Evolutionary conservation across 441 rosid genomes (phyloP).

Genomic region (Aleurites moluccanus): DNA sequence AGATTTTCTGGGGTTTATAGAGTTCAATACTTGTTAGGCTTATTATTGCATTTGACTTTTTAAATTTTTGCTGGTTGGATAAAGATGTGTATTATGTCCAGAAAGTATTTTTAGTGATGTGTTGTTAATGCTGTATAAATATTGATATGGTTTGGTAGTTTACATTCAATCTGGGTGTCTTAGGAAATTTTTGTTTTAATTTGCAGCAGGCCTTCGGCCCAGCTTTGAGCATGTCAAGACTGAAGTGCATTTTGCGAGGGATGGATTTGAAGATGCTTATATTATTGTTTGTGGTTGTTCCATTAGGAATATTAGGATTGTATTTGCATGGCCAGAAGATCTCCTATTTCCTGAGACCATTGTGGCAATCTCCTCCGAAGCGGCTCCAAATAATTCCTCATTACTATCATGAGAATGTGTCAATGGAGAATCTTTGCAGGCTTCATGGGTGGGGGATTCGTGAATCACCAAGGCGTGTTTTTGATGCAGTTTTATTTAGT

Average conservation of each 20-base stretch:
- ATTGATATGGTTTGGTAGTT: neutral
- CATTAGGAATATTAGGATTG: conserved; percentile 50
- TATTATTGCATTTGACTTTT: neutral
- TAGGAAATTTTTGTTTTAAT: conserved; percentile 25
- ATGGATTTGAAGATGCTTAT: conserved; percentile 53
- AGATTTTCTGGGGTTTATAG: neutral
- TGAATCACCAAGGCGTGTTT: conserved; percentile 77
- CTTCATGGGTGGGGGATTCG: conserved; percentile 94
- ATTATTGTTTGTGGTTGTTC: conserved; percentile 50
- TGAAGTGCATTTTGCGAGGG: conserved; percentile 65
- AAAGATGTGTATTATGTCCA: neutral
- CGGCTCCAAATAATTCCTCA: conserved; percentile 69
- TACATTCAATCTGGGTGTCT: conserved; percentile 6
- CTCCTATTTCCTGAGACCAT: conserved; percentile 75
- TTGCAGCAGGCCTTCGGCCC: conserved; percentile 61
- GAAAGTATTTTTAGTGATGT: neutral
- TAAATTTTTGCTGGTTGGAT: neutral
- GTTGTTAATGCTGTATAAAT: neutral
- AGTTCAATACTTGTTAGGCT: neutral
- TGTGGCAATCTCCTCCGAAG: conserved; percentile 88
- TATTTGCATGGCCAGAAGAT: conserved; percentile 87
- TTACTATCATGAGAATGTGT: conserved; percentile 70
- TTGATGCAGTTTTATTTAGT: conserved; percentile 81
- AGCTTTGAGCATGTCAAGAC: conserved; percentile 61
- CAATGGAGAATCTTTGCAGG: conserved; percentile 66